Evolutionary conservation across 192 early-diverging fungal species (phyloP).

Genomic region (Coemansia erecta): DNA sequence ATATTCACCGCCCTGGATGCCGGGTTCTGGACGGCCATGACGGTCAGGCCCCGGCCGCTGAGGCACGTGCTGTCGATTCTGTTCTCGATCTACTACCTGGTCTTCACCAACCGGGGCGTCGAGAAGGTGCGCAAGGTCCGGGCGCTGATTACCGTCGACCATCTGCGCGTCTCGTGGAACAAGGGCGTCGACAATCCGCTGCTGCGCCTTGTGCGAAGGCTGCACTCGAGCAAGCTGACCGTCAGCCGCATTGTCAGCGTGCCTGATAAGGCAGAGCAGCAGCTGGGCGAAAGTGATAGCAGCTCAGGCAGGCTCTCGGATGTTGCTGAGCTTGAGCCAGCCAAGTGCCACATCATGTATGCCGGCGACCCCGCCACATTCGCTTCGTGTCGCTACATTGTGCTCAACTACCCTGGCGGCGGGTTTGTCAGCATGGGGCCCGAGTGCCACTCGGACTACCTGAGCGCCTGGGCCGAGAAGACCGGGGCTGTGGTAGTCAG

Average conservation of each 20-base stretch:
- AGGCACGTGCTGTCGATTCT: conserved; percentile 74
- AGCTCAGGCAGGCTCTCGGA: conserved; percentile 13
- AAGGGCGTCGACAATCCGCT: conserved; percentile 60
- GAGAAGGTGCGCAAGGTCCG: conserved; percentile 82
- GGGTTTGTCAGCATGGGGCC: conserved; percentile 94
- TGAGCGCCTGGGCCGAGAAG: conserved; percentile 74
- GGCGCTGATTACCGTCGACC: conserved; percentile 74
- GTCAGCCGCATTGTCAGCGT: conserved; percentile 13
- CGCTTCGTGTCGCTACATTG: conserved; percentile 36
- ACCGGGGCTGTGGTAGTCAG: conserved; percentile 72
- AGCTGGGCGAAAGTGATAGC: no score
- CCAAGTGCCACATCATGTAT: conserved; percentile 58
- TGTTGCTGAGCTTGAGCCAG: conserved; percentile 22
- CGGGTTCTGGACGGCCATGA: conserved; percentile 89
- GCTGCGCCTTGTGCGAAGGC: conserved; percentile 14
- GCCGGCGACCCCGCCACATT: conserved; percentile 46
- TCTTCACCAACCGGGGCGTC: conserved; percentile 79
- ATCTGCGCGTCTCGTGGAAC: conserved; percentile 89
- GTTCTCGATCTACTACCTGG: conserved; percentile 79
- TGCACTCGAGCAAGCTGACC: conserved; percentile 21
- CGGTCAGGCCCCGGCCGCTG: conserved; percentile 67
- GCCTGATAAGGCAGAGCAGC: conserved; percentile 1
- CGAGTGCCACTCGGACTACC: conserved; percentile 79
- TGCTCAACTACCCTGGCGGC: conserved; percentile 75
- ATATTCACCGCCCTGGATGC: conserved; percentile 89